These are phyloP conservation scores for Botrytis galanthina DNA, from an alignment of 2,329 filamentous ascomycete species.

Conservation along the genomic window DNA sequence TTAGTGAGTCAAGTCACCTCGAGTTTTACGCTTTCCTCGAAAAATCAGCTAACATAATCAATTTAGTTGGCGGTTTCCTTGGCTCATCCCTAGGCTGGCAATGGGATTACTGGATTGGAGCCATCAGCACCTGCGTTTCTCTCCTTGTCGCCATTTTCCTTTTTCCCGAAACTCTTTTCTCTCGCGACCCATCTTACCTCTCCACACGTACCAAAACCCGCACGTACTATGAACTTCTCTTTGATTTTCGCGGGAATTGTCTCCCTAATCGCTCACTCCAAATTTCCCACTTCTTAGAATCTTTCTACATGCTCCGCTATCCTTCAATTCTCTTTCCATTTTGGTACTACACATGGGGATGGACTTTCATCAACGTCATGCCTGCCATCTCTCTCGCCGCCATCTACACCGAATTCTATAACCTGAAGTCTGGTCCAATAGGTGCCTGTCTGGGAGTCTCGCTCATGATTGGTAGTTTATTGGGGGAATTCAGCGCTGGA, in stretches of 20 bases:
- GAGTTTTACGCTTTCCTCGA: background rate
- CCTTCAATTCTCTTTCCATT: constrained; percentile 34
- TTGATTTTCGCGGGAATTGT: constrained; percentile 31
- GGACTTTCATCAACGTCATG: constrained; percentile 37
- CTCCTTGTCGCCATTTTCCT: constrained; percentile 35
- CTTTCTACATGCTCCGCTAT: constrained; percentile 35
- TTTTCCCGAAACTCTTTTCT: constrained; percentile 37
- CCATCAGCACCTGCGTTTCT: constrained; percentile 29
- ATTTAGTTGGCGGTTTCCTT: constrained; percentile 35
- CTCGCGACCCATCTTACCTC: constrained; percentile 32
- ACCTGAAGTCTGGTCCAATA: constrained; percentile 31
- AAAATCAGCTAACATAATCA: background rate
- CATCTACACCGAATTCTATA: constrained; percentile 34
- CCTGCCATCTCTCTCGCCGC: constrained; percentile 33
- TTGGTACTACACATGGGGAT: constrained; percentile 36
- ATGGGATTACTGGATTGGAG: constrained; percentile 38
- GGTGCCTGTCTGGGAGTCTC: constrained; percentile 34
- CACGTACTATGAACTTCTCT: constrained; percentile 33
- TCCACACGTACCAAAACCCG: constrained; percentile 28
- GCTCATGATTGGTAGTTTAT: constrained; percentile 31
- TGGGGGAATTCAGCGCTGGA: constrained; percentile 35
- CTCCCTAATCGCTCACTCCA: constrained; percentile 33
- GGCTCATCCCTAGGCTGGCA: constrained; percentile 34
- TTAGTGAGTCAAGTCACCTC: constrained; percentile 27
- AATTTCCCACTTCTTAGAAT: constrained; percentile 33